Percentiles rank a stretch among this genome's conserved stretches.
phyloP scores from a whole-genome alignment of 1,284 basidiomycete species.

The Marasmius fiardii region DNA sequence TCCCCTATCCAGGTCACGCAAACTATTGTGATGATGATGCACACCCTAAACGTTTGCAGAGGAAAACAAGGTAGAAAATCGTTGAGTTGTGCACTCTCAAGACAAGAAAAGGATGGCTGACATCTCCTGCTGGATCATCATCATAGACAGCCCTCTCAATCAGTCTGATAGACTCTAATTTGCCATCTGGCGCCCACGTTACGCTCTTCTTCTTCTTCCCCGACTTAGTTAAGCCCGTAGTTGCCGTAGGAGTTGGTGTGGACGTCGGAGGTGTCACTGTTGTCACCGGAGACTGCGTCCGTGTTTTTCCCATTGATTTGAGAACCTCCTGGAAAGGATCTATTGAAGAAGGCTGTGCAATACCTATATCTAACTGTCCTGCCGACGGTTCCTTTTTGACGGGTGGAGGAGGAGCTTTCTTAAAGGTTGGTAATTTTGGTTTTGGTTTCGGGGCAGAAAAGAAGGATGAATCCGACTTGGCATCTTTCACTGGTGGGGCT shows the following conservation, averaged over 20 bases:
- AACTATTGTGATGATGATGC: conserved; percentile 51
- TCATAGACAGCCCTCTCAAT: conserved; percentile 84
- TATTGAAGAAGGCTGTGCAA: conserved; percentile 73
- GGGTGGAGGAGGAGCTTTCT: conserved; percentile 52
- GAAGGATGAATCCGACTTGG: conserved; percentile 79
- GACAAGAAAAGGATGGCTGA: conserved; percentile 50
- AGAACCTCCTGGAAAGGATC: conserved; percentile 80
- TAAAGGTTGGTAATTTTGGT: conserved; percentile 75
- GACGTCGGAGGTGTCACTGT: conserved; percentile 27
- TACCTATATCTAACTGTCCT: conserved; percentile 45
- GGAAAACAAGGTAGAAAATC: conserved; percentile 45
- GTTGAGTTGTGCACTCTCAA: conserved; percentile 40
- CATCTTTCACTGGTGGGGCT: conserved; percentile 56
- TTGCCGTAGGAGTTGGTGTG: conserved; percentile 25
- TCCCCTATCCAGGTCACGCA: conserved; percentile 79
- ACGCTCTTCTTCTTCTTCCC: conserved; percentile 73
- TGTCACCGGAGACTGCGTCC: conserved; percentile 42
- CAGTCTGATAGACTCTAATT: conserved; percentile 67
- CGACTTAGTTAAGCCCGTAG: conserved; percentile 32
- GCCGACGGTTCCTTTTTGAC: conserved; percentile 50
- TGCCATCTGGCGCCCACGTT: conserved; percentile 69
- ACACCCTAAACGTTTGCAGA: conserved; percentile 54
- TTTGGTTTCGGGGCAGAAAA: conserved; percentile 83
- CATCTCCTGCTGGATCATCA: conserved; percentile 71
- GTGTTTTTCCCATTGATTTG: conserved; percentile 63